phyloP scores from a whole-genome alignment of 176 grass and related monocot genomes.

The Musa beccarii region DNA sequence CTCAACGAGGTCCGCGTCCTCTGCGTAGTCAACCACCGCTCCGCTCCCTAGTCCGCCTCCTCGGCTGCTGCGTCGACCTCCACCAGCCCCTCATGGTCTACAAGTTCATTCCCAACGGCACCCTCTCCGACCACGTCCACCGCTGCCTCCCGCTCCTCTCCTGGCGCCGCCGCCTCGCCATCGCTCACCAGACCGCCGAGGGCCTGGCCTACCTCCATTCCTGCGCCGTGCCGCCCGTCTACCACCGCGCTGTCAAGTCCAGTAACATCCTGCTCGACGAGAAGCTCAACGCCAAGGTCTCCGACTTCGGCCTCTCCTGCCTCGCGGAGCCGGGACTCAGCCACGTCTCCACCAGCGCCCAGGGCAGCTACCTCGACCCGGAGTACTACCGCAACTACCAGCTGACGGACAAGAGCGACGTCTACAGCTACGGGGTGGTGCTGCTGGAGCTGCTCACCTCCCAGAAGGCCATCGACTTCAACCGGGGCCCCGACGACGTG shows the following conservation, averaged over 20 bases:
- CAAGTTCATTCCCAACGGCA: constrained; percentile 70
- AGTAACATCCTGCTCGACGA: constrained; percentile 64
- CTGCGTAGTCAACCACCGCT: constrained; percentile 75
- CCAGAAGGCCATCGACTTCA: constrained; percentile 68
- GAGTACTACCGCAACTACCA: constrained; percentile 87
- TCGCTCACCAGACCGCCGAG: too few species aligned
- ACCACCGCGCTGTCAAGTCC: constrained; percentile 74
- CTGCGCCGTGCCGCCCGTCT: constrained; percentile 38
- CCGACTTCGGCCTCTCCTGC: constrained; percentile 68
- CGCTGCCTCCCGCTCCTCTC: too few species aligned
- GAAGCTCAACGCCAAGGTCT: constrained; percentile 48
- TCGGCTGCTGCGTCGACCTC: too few species aligned
- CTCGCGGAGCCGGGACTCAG: constrained; percentile 57
- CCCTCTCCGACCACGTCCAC: constrained; percentile 60
- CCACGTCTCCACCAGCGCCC: constrained; percentile 76
- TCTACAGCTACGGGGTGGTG: constrained; percentile 89
- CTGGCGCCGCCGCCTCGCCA: too few species aligned
- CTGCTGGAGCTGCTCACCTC: constrained; percentile 80
- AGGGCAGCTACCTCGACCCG: constrained; percentile 74
- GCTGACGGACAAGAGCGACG: constrained; percentile 77
- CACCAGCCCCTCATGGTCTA: constrained; percentile 19
- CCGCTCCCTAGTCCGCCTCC: not conserved
- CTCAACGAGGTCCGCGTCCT: constrained; percentile 83
- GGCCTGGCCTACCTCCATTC: not conserved
- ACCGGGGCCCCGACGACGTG: constrained; percentile 45